Conservation (phyloP, 1,284 basidiomycete species). For the Cutaneotrichosporon spelunceum region DNA sequence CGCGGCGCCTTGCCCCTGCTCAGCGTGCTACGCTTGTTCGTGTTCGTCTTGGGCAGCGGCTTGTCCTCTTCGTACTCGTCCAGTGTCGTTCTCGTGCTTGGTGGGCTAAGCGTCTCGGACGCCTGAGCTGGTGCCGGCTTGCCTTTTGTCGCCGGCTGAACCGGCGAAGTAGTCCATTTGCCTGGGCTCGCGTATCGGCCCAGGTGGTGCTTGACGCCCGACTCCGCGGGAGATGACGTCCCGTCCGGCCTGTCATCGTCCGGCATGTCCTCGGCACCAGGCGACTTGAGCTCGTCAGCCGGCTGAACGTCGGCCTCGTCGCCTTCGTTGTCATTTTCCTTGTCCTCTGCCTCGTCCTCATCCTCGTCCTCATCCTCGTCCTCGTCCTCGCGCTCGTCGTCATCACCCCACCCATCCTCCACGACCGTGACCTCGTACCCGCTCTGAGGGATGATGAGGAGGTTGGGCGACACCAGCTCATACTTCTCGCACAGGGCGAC, state of each 20-base stretch:
- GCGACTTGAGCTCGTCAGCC: background rate
- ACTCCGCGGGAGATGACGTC: constrained; percentile 4
- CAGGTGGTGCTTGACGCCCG: constrained; percentile 2
- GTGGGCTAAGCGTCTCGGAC: constrained; percentile 17
- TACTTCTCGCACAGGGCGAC: constrained; percentile 75
- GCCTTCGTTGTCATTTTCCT: background rate
- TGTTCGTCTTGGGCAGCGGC: constrained; percentile 7
- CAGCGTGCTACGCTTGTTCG: constrained; percentile 17
- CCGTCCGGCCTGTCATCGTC: constrained; percentile 5
- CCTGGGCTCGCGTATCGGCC: constrained; percentile 12
- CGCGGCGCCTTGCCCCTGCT: constrained; percentile 25
- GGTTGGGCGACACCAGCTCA: constrained; percentile 69
- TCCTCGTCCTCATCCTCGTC: constrained; percentile 5
- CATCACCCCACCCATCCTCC: constrained; percentile 23
- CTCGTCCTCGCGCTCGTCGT: constrained; percentile 26
- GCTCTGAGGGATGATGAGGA: constrained; percentile 68
- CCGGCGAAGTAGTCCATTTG: constrained; percentile 19
- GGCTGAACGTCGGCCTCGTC: constrained; percentile 4
- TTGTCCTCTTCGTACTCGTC: constrained; percentile 11
- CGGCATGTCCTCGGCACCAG: background rate
- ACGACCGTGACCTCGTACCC: constrained; percentile 17
- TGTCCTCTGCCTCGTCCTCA: background rate
- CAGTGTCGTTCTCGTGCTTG: constrained; percentile 15
- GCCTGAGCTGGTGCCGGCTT: constrained; percentile 23
- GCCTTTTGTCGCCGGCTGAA: constrained; percentile 23